Evolutionary conservation across 1,139 yeast genomes (phyloP), one percentile per base, ranked within the genome.

Genomic region (Candida sp.): DNA sequence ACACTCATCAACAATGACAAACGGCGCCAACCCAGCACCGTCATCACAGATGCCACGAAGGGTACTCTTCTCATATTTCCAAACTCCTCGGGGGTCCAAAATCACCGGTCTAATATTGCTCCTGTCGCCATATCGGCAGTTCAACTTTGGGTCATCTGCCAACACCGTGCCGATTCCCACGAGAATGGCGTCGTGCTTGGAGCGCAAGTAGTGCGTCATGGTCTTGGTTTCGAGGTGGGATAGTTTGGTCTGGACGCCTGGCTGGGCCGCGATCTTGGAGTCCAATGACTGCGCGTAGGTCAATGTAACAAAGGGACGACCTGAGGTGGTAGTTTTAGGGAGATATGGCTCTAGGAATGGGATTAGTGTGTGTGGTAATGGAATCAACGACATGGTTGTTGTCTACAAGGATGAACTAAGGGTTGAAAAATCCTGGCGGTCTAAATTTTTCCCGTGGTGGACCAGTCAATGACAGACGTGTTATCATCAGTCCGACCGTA

Each of bases 221-320:
- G 93, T 81, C 69, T 93, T 93, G 1, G 98, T 91, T 65, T 92
- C 96, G n/a, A 72, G 63, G 59, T 92, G 96, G 1, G 98, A 91
- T 32, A 94, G 88, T 35, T 75, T 78, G 1, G 99, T 93, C 57
- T 90, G 86, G 27, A 69, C 67, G 1, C 97, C 98, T 0, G 82
- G 83, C n/a, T 73, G 76, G 7, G 86, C 84, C 0, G 97, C 84
- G n/a, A 94, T 93, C 53, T 88, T 78, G 1, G 96, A 81, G 63
- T 94, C 99, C 8, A 94, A 62, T 1, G 97, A 89, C 63, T 90
- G 96, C 0, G 99, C 99, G 72, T 91, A 94, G 0, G 98, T 92
- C 47, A 93, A 72, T 0, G 98, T 92, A 3, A 90, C 82, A 63
- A 76, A 84, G 12, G 84, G 88, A 7, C 49, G 49, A 25, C n/a